Evolutionary conservation across 2,329 filamentous ascomycete genomes (phyloP), one percentile per base, ranked within the genome.

Genomic region (Hypoxylon sp.): DNA sequence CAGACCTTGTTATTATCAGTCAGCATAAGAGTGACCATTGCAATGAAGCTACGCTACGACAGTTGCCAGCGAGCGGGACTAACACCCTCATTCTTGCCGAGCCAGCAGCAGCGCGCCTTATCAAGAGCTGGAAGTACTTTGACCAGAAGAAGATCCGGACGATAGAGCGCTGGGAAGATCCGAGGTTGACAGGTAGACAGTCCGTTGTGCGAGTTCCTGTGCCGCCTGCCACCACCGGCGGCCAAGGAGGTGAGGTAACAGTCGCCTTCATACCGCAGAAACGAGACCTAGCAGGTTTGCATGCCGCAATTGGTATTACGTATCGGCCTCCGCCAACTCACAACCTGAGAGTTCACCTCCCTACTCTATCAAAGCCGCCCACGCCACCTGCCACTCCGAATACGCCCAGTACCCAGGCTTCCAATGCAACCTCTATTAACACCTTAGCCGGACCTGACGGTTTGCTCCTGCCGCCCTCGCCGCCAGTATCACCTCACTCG

Each of bases 301-400:
- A 92, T 75, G 87, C 88, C 63, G 91, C 90, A 10, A 85, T 93
- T 70, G 91, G 88, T 13, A 91, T 94, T 72, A 94, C 91, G 0
- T 94, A 93, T 76, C 86, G 86, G 17, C 86, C 90, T 19, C 88
- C 90, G 0, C 73, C 79, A 10, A 76, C 75, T 1, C 70, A 65
- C 37, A 61, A 58, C n/a, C 19, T 72, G 44, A 54, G 63, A 50
- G 31, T 61, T 33, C 52, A 54, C 31, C 42, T 59, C 52, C 52
- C 47, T 66, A 35, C 50, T 9, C 37, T 65, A 35, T 57, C 68
- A 26, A 67, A 67, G 61, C 58, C 76, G 22, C 63, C 70, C 24
- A 78, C 78, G 5, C 79, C 79, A 31, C 78, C 79, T 4, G 60
- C 71, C 5, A 79, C 79, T 13, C 80, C 79, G 1, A 72, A 65